A percentile compares a stretch with the other conserved stretches of the same genome.
These are phyloP conservation scores for Royoungia palumana DNA, from an alignment of 768 basidiomycete species.

Conservation along the genomic window DNA sequence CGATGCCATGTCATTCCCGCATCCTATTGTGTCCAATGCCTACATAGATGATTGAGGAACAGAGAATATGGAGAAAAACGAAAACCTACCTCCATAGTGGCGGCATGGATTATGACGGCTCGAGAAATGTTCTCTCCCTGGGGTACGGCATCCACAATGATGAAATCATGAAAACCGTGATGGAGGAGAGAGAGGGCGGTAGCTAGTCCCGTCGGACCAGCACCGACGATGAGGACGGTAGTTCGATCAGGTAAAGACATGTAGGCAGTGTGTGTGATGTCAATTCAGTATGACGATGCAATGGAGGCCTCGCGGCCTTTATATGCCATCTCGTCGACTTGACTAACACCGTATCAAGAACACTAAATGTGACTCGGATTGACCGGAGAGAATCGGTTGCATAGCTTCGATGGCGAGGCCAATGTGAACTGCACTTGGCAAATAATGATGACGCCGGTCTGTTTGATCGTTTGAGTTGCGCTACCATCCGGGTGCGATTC, in stretches of 20 bases:
- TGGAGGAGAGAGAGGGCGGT: conserved; percentile 43
- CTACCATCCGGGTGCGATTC: no score
- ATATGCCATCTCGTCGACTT: no score
- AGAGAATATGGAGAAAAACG: conserved; percentile 6
- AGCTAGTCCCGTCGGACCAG: conserved; percentile 48
- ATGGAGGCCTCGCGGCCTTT: no score
- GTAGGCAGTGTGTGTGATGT: neutral
- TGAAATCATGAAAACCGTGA: conserved; percentile 39
- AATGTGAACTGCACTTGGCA: no score
- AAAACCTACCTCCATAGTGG: conserved; percentile 46
- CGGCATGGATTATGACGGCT: conserved; percentile 46
- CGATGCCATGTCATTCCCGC: conserved; percentile 38
- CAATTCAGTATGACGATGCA: no score
- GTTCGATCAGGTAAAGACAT: conserved; percentile 34
- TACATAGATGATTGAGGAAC: conserved; percentile 26
- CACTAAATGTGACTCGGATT: no score
- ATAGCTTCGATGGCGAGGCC: no score
- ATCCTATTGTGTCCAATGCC: conserved; percentile 45
- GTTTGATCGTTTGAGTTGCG: no score
- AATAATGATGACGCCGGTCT: no score
- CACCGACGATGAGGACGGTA: conserved; percentile 48
- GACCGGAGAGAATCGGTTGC: no score
- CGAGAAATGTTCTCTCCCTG: conserved; percentile 40
- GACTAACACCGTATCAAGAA: no score
- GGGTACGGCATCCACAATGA: conserved; percentile 39